Conservation (phyloP, 768 basidiomycete species). For the Boletus vermiculosoides region DNA sequence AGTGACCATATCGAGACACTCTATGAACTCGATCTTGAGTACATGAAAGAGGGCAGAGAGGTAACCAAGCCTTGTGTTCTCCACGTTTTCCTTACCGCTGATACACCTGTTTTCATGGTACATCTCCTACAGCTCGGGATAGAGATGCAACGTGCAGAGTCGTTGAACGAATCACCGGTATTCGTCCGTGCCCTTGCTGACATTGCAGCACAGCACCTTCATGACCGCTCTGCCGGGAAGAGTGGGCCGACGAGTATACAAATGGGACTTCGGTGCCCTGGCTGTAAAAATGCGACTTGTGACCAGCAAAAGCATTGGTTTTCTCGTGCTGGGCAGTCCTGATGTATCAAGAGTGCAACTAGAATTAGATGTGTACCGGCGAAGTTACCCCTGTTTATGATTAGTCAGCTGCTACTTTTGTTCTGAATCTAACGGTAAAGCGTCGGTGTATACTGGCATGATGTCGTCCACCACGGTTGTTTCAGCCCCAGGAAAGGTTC, state of each 20-base stretch:
- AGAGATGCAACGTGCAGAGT: constrained; percentile 83
- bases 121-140: constrained; percentile 71
- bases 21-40: constrained; percentile 94
- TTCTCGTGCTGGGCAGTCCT: constrained; percentile 62
- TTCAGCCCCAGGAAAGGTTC: constrained; percentile 93
- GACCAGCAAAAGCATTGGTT: constrained; percentile 89
- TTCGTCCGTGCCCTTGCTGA: constrained; percentile 96
- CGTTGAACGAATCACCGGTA: constrained; percentile 92
- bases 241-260: constrained; percentile 70
- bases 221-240: constrained; percentile 54
- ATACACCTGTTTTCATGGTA: constrained; percentile 5
- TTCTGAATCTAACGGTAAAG: too few relatives aligned
- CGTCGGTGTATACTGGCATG: neutral
- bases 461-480: constrained; percentile 64
- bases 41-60: constrained; percentile 86
- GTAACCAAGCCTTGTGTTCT: constrained; percentile 42
- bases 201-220: constrained; percentile 78
- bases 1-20: constrained; percentile 99
- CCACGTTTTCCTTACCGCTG: neutral
- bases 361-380: neutral
- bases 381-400: neutral
- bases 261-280: constrained; percentile 86
- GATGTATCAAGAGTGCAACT: constrained; percentile 16
- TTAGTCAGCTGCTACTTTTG: constrained; percentile 27
- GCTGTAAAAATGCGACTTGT: constrained; percentile 89